Evolutionary conservation across 805 yeast genomes (phyloP), one percentile per base, ranked within the genome.

Genomic region (Metschnikowia hibisci): DNA sequence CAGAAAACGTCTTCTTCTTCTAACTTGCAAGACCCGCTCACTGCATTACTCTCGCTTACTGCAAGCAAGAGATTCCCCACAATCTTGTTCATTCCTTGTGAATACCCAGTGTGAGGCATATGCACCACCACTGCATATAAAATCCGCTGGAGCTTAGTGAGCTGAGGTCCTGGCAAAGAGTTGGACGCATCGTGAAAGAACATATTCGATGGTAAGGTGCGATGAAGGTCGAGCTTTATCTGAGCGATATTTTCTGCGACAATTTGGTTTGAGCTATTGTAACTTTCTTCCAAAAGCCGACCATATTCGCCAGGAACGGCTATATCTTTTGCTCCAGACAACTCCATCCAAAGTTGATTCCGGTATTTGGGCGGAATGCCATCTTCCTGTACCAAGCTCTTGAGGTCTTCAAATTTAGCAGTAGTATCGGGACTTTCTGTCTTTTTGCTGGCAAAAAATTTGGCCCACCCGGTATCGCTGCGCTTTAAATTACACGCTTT

Each of bases 1-100:
- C 82, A 77, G 45, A 76, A 78, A 6, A 78, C 70, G 41, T 76
- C 81, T 43, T 74, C 81, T 39, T 74, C 68, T 3, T 49, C 48
- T 15, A 56, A 42, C 11, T 38, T 43, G 4, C 15, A n/a, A 1
- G 42, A 26, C 6, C 53, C 56, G 4, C 10, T 29, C n/a, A 26
- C 12, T 9, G 39, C 39, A 18, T 50, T 45, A 31, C 54, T 49
- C 32, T 51, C 54, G 33, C 42, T 47, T 36, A 60, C 67, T 0
- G 72, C 69, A 16, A 78, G 53, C 10, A 78, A 54, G 8, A 78
- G 47, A 35, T 73, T 74, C 0, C 80, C 84, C 9, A 72, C 74
- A n/a, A 78, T 73, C 50, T 77, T 71, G 53, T 78, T 78, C 84
- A 78, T 72, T 1, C 84, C 84, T 51, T 78, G 84, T 41, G 78